Evolutionary conservation across 2,329 filamentous ascomycete species (phyloP).

Genomic region (Neonectria magnoliae): DNA sequence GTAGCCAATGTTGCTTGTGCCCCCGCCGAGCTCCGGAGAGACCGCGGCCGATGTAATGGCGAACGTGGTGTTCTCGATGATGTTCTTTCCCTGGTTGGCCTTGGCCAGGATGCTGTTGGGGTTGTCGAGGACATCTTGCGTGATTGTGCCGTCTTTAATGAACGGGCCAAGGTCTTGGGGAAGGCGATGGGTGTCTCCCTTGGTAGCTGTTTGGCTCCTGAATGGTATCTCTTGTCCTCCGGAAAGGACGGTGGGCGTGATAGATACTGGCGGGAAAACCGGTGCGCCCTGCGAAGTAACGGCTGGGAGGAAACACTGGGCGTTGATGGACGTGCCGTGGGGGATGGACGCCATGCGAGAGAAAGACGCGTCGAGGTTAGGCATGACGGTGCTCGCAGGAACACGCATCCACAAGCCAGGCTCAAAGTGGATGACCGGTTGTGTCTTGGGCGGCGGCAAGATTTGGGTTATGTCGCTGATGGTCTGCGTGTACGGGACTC

Average conservation of each 20-base stretch:
- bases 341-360: slow-evolving; percentile 54
- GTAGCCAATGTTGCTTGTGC: neutral
- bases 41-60: neutral
- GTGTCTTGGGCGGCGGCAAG: slow-evolving; percentile 28
- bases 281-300: slow-evolving; percentile 32
- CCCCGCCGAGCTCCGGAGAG: neutral
- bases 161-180: slow-evolving; percentile 45
- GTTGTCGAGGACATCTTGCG: slow-evolving; percentile 43
- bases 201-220: slow-evolving; percentile 20
- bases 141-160: slow-evolving; percentile 46
- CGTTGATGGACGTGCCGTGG: slow-evolving; percentile 56
- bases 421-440: slow-evolving; percentile 52
- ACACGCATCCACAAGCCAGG: slow-evolving; percentile 53
- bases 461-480: slow-evolving; percentile 47
- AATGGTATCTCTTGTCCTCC: neutral
- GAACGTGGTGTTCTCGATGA: neutral
- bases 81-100: neutral
- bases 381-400: slow-evolving; percentile 41
- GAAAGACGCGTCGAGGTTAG: slow-evolving; percentile 38
- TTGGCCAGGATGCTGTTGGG: slow-evolving; percentile 36
- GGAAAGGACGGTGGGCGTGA: slow-evolving; percentile 40
- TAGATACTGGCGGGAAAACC: slow-evolving; percentile 32
- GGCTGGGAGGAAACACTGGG: slow-evolving; percentile 44
- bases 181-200: slow-evolving; percentile 34
- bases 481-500: slow-evolving; percentile 49